These are phyloP conservation scores for Penicillium sp. DNA, from an alignment of 2,329 filamentous ascomycete genomes.

Conservation along the genomic window DNA sequence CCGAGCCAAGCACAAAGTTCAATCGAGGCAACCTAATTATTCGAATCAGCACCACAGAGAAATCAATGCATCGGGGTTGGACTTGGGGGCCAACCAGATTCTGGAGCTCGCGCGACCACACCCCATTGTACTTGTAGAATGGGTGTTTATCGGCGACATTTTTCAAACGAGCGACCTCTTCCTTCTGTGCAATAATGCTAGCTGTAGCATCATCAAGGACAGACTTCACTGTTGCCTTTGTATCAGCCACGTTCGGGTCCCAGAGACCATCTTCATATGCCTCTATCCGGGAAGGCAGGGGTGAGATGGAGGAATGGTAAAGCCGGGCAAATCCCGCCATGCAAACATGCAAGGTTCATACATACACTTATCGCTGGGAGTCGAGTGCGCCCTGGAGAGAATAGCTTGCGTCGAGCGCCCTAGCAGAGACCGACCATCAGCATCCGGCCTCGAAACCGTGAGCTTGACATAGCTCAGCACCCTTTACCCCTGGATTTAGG, in stretches of 20 bases:
- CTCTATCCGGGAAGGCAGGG: background rate
- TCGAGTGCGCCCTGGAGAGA: constrained; percentile 88
- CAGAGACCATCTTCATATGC: background rate
- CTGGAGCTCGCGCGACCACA: constrained; percentile 85
- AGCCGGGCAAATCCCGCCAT: background rate
- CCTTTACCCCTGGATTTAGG: background rate
- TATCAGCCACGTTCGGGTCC: constrained; percentile 8
- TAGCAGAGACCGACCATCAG: constrained; percentile 30
- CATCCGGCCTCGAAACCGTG: background rate
- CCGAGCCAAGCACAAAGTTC: constrained; percentile 77
- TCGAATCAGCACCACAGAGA: background rate
- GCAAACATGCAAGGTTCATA: constrained; percentile 14
- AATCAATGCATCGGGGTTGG: background rate
- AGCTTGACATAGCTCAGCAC: background rate
- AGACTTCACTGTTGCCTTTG: constrained; percentile 59
- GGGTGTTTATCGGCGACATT: constrained; percentile 80
- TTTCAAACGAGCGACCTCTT: constrained; percentile 71
- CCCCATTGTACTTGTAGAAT: constrained; percentile 96
- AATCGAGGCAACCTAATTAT: constrained; percentile 58
- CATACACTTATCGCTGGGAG: constrained; percentile 67
- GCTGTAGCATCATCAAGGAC: constrained; percentile 72
- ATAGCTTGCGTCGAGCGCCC: constrained; percentile 80
- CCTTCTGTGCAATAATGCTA: constrained; percentile 72
- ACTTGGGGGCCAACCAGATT: constrained; percentile 64
- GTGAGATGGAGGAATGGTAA: background rate